Evolutionary conservation across 2,329 filamentous ascomycete species (phyloP).

Genomic region (Pezicula neosporulosa): DNA sequence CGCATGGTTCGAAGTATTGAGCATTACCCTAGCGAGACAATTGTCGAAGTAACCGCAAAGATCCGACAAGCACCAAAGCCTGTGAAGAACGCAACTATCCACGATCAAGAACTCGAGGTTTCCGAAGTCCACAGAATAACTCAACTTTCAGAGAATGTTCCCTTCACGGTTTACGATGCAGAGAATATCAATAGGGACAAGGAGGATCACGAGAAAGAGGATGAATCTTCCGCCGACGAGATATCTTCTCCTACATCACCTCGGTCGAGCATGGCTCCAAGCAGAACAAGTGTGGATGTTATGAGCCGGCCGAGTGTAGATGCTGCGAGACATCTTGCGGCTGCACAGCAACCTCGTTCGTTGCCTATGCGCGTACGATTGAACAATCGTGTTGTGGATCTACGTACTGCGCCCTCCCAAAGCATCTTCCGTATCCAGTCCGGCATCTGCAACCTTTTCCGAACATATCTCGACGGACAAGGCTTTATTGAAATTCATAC

Average conservation of each 20-base stretch:
- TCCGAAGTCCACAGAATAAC: conserved; percentile 61
- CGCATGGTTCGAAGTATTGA: conserved; percentile 87
- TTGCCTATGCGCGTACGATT: conserved; percentile 54
- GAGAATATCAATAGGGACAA: conserved; percentile 56
- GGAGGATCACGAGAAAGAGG: conserved; percentile 50
- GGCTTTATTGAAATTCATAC: conserved; percentile 93
- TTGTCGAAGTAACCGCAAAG: conserved; percentile 72
- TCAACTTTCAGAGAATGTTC: conserved; percentile 56
- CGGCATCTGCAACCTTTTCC: conserved; percentile 76
- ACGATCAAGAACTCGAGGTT: conserved; percentile 73
- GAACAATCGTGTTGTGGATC: conserved; percentile 75
- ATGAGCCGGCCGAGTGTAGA: conserved; percentile 18
- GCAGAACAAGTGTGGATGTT: neutral
- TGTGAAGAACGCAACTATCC: conserved; percentile 71
- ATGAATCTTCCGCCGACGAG: conserved; percentile 18
- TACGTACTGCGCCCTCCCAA: conserved; percentile 83
- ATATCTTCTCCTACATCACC: neutral
- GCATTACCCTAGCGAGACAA: conserved; percentile 72
- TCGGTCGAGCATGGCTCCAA: neutral
- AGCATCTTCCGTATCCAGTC: conserved; percentile 85
- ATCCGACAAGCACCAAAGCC: conserved; percentile 71
- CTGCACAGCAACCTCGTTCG: conserved; percentile 15
- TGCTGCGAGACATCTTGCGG: conserved; percentile 8
- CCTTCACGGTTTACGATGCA: conserved; percentile 69
- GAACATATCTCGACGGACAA: conserved; percentile 66